Evolutionary conservation across 2,329 filamentous ascomycete species (phyloP).

Genomic region (Trematosphaeria pertusa): DNA sequence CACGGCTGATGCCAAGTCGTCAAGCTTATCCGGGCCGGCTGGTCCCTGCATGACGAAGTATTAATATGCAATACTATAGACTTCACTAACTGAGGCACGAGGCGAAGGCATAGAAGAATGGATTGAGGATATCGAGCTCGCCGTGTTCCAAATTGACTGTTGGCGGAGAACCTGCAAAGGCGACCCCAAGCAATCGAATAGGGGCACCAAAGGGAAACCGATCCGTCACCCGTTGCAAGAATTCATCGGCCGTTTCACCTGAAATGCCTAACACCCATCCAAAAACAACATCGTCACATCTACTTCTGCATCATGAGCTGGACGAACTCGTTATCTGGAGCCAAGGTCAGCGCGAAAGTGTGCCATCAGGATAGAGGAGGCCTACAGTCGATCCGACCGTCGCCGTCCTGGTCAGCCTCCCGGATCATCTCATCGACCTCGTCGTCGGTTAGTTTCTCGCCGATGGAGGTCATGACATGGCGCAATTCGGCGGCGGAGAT

Average conservation of each 20-base stretch:
- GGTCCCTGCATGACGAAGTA: no score
- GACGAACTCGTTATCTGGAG: constrained; percentile 63
- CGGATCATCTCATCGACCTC: constrained; percentile 72
- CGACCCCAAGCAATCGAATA: no score
- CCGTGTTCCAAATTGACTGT: constrained; percentile 29
- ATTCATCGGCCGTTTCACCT: constrained; percentile 34
- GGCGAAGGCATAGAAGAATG: constrained; percentile 36
- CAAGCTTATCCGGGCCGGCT: no score
- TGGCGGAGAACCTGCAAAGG: constrained; percentile 27
- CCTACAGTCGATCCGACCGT: constrained; percentile 70
- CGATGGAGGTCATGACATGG: constrained; percentile 69
- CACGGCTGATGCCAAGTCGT: no score
- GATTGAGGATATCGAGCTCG: constrained; percentile 43
- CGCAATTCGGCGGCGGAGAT: constrained; percentile 69
- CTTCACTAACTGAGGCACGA: no score
- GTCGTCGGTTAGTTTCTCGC: constrained; percentile 67
- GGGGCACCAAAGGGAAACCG: constrained; percentile 27
- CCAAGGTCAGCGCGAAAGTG: constrained; percentile 1
- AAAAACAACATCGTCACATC: constrained; percentile 25
- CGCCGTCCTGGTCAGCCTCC: constrained; percentile 69
- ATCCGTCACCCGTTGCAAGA: constrained; percentile 38
- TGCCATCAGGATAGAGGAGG: not conserved
- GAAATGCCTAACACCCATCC: constrained; percentile 39
- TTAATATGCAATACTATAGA: no score
- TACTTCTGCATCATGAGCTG: constrained; percentile 65